These are phyloP conservation scores for Castanopsis chinensis DNA, from an alignment of 306 rosid genomes.

Conservation along the genomic window DNA sequence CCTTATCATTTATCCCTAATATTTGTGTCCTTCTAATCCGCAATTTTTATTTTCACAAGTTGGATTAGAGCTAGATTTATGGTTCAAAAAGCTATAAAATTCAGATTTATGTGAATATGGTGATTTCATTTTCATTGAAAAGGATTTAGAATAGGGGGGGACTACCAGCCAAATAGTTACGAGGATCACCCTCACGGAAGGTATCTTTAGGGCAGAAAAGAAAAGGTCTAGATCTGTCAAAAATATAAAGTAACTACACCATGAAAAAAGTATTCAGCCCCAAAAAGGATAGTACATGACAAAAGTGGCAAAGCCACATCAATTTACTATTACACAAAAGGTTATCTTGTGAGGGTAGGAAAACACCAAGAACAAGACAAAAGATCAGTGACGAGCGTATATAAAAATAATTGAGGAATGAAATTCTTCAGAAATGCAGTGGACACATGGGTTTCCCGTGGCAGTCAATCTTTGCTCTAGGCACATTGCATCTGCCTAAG, in stretches of 20 bases:
- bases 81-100: neutral
- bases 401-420: neutral
- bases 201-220: constrained; percentile 25
- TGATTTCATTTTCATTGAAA: neutral
- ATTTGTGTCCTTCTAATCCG: neutral
- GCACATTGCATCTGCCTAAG: too few relatives aligned
- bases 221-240: constrained; percentile 20
- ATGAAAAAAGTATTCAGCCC: too few relatives aligned
- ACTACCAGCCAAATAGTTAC: constrained; percentile 16
- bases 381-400: neutral
- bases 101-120: neutral
- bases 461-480: too few relatives aligned
- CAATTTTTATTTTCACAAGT: neutral
- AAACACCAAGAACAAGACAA: neutral
- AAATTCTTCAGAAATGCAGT: neutral
- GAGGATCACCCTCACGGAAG: constrained; percentile 30
- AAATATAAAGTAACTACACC: neutral
- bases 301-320: neutral
- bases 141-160: neutral
- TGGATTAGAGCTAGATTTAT: neutral
- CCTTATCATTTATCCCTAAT: neutral
- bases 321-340: neutral
- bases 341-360: neutral
- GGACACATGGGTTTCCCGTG: too few relatives aligned
- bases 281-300: neutral